Evolutionary conservation across 805 yeast species (phyloP), one percentile per base, ranked within the genome.

Genomic region (Debaryomyces prosopidis): DNA sequence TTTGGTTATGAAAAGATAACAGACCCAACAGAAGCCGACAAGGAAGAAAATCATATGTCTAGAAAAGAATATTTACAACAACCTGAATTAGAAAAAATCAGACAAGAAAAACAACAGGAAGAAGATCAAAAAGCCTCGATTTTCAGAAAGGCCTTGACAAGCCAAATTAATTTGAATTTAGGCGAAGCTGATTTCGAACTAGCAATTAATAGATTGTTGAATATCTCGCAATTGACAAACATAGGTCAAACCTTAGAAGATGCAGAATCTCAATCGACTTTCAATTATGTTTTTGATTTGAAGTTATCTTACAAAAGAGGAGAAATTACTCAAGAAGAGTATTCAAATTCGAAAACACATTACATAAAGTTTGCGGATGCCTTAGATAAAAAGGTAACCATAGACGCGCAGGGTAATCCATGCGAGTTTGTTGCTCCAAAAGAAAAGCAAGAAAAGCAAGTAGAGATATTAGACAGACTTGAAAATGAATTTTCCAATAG

Each of bases 11-110:
- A 69, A 15, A 73, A 76, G 30, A 69, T 89, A 26, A 64, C 60
- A 12, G 81, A 84, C 48, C 65, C 70, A 11, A 65, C 59, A 26
- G 73, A 68, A 42, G 86, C 89, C 1, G 65, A 66, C 37, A 68
- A 69, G 36, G 96, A 89, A 65, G 82, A 76, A 58, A 70, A 70
- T 10, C 76, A 75, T 52, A 71, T 85, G 75, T 75, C 83, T 3
- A 80, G 96, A 65, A 86, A 87, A 60, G 89, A 86, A 58, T 73
- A 69, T 42, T 66, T 82, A 36, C 78, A 75, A 7, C 78, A 77
- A 53, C 83, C 83, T 11, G 73, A 66, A n/a, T 67, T 86, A 36
- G 55, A 75, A 38, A 60, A 71, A 39, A 65, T 58, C 4, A 59
- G 70, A 26, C 57, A 67, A 27, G 60, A 62, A 36, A 77, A 86